Conservation (phyloP, 2,329 filamentous ascomycete species). For the Sporothrix globosa region DNA sequence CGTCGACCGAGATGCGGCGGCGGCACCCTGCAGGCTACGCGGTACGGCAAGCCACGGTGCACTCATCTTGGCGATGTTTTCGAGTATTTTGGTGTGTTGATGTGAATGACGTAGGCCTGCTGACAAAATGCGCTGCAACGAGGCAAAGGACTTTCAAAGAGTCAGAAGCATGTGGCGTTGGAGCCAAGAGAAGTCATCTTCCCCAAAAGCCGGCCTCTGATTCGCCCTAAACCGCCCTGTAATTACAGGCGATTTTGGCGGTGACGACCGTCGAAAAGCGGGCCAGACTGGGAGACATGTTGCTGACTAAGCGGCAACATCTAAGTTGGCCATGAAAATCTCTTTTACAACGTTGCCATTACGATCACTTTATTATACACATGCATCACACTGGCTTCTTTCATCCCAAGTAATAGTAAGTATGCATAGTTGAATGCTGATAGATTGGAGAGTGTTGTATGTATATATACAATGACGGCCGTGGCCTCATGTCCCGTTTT, state of each 20-base stretch:
- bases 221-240: neutral
- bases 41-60: constrained; percentile 20
- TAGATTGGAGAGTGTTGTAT: constrained; percentile 31
- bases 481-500: constrained; percentile 16
- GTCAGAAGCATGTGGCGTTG: constrained; percentile 3
- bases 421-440: neutral
- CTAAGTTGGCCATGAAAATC: no score
- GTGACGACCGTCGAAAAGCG: neutral
- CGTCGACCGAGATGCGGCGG: constrained; percentile 8
- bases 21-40: constrained; percentile 8
- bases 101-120: neutral
- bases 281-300: neutral
- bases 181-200: neutral
- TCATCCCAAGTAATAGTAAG: no score
- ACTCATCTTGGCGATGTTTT: neutral
- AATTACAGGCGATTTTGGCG: neutral
- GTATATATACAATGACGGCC: constrained; percentile 31
- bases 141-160: neutral
- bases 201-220: neutral
- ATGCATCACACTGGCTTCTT: neutral
- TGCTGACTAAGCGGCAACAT: neutral
- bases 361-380: no score
- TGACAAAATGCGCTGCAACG: neutral
- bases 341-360: no score
- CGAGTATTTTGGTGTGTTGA: no score